Percentiles rank a stretch among this genome's conserved stretches.
phyloP scores from a whole-genome alignment of 2,329 filamentous ascomycete species.

The Pseudopyrenochaeta lycopersici region DNA sequence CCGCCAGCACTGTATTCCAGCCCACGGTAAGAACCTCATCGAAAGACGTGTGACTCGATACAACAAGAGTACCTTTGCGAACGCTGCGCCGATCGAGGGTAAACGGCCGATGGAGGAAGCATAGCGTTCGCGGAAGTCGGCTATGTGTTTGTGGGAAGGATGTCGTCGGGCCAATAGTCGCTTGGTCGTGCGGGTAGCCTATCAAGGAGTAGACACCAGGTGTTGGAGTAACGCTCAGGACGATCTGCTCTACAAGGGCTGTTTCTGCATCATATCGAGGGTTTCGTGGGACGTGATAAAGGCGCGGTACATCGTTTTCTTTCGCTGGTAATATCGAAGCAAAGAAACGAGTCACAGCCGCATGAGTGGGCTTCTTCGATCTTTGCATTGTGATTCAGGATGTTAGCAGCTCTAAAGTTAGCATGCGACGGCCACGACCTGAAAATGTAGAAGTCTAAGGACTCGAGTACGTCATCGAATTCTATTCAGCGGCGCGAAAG shows the following conservation, averaged over 20 bases:
- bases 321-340: conserved; percentile 39
- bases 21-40: conserved; percentile 52
- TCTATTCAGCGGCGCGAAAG: no score
- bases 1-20: conserved; percentile 47
- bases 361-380: conserved; percentile 35
- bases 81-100: conserved; percentile 39
- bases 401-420: conserved; percentile 10
- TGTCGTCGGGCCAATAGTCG: conserved; percentile 1
- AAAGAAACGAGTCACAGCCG: conserved; percentile 38
- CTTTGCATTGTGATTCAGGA: conserved; percentile 24
- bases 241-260: conserved; percentile 38
- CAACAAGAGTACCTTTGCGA: conserved; percentile 36
- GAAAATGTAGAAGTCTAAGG: conserved; percentile 12
- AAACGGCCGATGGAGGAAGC: conserved; percentile 46
- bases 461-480: conserved; percentile 31
- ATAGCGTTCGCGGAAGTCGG: conserved; percentile 37
- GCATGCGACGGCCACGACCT: conserved; percentile 3
- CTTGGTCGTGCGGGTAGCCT: conserved; percentile 20
- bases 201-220: conserved; percentile 40
- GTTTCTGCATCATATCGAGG: conserved; percentile 38
- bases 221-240: conserved; percentile 44
- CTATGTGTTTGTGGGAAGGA: neutral
- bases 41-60: conserved; percentile 49
- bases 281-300: conserved; percentile 44
- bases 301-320: conserved; percentile 43